Evolutionary conservation across 1,139 yeast species (phyloP).

Genomic region (Petasospora fabianii): DNA sequence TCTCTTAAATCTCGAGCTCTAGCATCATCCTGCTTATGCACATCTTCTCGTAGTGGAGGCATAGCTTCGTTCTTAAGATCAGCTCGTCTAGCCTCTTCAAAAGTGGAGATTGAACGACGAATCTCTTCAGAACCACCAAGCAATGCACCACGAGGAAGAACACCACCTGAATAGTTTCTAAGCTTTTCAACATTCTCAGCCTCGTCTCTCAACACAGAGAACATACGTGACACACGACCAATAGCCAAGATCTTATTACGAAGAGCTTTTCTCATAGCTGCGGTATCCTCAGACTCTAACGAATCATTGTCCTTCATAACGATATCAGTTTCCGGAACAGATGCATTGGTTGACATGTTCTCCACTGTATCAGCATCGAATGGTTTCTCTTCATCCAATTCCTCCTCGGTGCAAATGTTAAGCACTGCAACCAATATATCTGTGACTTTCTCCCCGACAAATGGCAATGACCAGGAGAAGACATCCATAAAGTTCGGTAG

Average conservation of each 20-base stretch:
- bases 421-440: slow-evolving; percentile 89
- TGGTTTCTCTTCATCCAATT: slow-evolving; percentile 72
- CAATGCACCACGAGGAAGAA: slow-evolving; percentile 83
- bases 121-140: slow-evolving; percentile 82
- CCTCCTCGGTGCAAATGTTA: slow-evolving; percentile 94
- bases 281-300: slow-evolving; percentile 30
- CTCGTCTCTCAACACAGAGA: slow-evolving; percentile 83
- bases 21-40: slow-evolving; percentile 43
- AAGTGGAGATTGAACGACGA: slow-evolving; percentile 61
- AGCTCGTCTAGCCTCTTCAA: slow-evolving; percentile 81
- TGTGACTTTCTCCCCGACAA: slow-evolving; percentile 94
- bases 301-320: slow-evolving; percentile 3
- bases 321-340: not conserved
- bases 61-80: slow-evolving; percentile 83
- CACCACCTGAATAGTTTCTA: slow-evolving; percentile 65
- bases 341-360: slow-evolving; percentile 1
- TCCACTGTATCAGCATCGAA: slow-evolving; percentile 25
- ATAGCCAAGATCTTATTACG: slow-evolving; percentile 91
- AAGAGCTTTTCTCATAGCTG: slow-evolving; percentile 47
- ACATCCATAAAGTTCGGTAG: slow-evolving; percentile 97
- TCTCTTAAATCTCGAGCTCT: slow-evolving; percentile 30
- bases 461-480: slow-evolving; percentile 95
- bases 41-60: slow-evolving; percentile 76
- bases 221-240: slow-evolving; percentile 93
- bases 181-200: slow-evolving; percentile 83